Percentiles rank a stretch among this genome's conserved stretches.
Evolutionary conservation across 768 basidiomycete species (phyloP).

Genomic region (Leccinum sublutescens): DNA sequence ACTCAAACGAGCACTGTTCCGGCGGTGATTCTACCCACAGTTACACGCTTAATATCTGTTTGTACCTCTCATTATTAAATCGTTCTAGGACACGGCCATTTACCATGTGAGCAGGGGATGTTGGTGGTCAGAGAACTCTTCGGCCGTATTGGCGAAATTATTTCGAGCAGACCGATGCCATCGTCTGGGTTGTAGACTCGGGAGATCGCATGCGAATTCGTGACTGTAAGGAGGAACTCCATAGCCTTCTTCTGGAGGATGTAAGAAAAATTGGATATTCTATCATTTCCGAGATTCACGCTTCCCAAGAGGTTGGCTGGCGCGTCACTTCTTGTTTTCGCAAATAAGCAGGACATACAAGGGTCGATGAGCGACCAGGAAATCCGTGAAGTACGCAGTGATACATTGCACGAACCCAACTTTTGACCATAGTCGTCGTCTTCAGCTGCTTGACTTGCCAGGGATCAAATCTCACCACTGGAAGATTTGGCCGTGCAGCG

Average conservation of each 20-base stretch:
- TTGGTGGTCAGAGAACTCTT: slow-evolving; percentile 93
- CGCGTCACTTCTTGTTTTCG: slow-evolving; percentile 94
- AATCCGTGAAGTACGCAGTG: slow-evolving; percentile 70
- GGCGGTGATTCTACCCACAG: slow-evolving; percentile 30
- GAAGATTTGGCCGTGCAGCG: slow-evolving; percentile 90
- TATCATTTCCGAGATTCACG: slow-evolving; percentile 20
- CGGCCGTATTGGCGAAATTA: slow-evolving; percentile 99
- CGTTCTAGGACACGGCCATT: slow-evolving; percentile 57
- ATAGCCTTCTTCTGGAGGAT: slow-evolving; percentile 85
- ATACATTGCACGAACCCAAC: not conserved
- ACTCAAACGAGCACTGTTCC: slow-evolving; percentile 23
- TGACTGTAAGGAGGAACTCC: slow-evolving; percentile 88
- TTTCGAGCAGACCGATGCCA: slow-evolving; percentile 96
- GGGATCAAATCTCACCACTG: slow-evolving; percentile 87
- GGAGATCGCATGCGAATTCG: slow-evolving; percentile 85
- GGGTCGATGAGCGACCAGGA: slow-evolving; percentile 81
- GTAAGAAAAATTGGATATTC: slow-evolving; percentile 45
- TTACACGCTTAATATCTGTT: slow-evolving; percentile 45
- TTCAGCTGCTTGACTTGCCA: slow-evolving; percentile 74
- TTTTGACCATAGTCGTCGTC: slow-evolving; percentile 7
- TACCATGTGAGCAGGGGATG: slow-evolving; percentile 89
- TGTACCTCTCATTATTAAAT: slow-evolving; percentile 15
- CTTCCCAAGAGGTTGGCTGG: slow-evolving; percentile 77
- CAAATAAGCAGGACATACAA: slow-evolving; percentile 95
- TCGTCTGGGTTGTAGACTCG: slow-evolving; percentile 99